phyloP scores from a whole-genome alignment of 176 grass and related monocot genomes.

The Saccharum officinarum region DNA sequence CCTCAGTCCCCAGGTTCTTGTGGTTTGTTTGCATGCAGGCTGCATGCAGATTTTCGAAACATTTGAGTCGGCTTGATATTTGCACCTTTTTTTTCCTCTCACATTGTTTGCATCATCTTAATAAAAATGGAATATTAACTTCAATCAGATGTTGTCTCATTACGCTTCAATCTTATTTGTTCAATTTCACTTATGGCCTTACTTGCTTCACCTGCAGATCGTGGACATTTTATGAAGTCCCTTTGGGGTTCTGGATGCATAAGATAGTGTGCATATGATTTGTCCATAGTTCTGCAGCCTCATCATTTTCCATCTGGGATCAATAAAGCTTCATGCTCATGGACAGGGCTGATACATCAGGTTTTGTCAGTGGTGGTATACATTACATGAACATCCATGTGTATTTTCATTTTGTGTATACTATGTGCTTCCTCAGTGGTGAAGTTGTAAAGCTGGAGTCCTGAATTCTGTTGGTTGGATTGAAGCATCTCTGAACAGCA shows the following conservation, averaged over 20 bases:
- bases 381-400: conserved; percentile 52
- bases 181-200: conserved; percentile 1
- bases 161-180: neutral
- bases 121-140: neutral
- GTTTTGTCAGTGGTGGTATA: conserved; percentile 79
- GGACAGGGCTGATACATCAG: conserved; percentile 91
- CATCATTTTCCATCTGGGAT: conserved; percentile 13
- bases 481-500: conserved; percentile 14
- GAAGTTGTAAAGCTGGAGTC: conserved; percentile 53
- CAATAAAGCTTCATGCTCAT: conserved; percentile 49
- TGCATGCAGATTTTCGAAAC: conserved; percentile 15
- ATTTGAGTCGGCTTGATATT: neutral
- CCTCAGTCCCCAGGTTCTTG: neutral
- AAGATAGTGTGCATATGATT: conserved; percentile 32
- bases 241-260: neutral
- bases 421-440: conserved; percentile 48
- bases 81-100: neutral
- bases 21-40: neutral
- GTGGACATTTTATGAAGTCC: conserved; percentile 14
- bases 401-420: conserved; percentile 83
- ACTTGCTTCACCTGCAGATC: conserved; percentile 40
- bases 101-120: neutral
- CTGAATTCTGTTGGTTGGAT: conserved; percentile 27
- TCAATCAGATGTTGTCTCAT: neutral
- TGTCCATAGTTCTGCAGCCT: neutral